These are phyloP conservation scores for Fomitiporia mediterranea DNA, from an alignment of 1,284 basidiomycete species.

Conservation along the genomic window DNA sequence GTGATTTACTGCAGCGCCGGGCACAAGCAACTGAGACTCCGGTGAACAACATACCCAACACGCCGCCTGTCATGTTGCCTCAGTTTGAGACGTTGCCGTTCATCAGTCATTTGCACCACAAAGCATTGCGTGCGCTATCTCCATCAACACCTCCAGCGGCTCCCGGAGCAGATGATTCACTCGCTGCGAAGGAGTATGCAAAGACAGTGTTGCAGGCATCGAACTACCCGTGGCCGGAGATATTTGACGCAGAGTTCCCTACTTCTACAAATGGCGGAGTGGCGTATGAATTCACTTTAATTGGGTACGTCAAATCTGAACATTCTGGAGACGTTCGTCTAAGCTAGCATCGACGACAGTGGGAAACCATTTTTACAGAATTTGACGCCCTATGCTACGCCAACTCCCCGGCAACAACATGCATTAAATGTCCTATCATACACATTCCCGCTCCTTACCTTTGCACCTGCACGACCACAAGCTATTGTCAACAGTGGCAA, in stretches of 20 bases:
- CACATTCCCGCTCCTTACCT: constrained; percentile 54
- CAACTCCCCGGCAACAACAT: constrained; percentile 58
- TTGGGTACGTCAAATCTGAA: constrained; percentile 48
- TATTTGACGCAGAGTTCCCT: constrained; percentile 56
- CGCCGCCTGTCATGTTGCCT: background rate
- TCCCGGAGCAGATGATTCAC: constrained; percentile 21
- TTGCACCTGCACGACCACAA: constrained; percentile 11
- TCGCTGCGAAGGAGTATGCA: constrained; percentile 27
- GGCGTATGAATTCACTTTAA: constrained; percentile 50
- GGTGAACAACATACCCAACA: background rate
- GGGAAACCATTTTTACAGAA: constrained; percentile 58
- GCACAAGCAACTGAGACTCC: too few relatives aligned
- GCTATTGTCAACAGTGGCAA: constrained; percentile 16
- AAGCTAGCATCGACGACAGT: constrained; percentile 34
- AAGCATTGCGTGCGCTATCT: constrained; percentile 31
- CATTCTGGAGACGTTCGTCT: background rate
- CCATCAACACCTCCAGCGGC: constrained; percentile 21
- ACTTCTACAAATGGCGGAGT: constrained; percentile 40
- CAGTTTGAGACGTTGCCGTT: constrained; percentile 18
- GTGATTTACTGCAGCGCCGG: background rate
- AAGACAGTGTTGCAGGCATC: constrained; percentile 31
- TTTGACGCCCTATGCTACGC: constrained; percentile 41
- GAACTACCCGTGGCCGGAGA: constrained; percentile 60
- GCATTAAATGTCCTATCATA: constrained; percentile 65
- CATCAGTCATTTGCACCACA: constrained; percentile 31